A percentile compares a stretch with the other conserved stretches of the same genome.
Conservation (phyloP, 2,329 filamentous ascomycete genomes). For the Hypoxylon sp. region DNA sequence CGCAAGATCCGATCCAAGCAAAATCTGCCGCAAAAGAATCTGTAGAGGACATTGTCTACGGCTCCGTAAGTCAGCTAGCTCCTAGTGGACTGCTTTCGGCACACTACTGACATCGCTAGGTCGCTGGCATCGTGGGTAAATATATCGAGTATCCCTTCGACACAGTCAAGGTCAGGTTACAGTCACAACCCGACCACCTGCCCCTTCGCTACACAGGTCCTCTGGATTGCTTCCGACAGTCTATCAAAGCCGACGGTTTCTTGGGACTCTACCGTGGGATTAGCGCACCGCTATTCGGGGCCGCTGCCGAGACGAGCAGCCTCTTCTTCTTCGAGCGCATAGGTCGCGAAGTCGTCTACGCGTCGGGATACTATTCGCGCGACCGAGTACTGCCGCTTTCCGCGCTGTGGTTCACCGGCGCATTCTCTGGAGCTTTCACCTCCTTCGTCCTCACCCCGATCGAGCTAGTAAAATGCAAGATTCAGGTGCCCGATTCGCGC, state of each 20-base stretch:
- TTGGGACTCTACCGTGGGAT: constrained; percentile 89
- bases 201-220: constrained; percentile 86
- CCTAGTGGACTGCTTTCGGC: neutral
- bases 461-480: constrained; percentile 97
- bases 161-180: constrained; percentile 95
- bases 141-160: constrained; percentile 99
- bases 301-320: constrained; percentile 89
- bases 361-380: constrained; percentile 56
- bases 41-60: constrained; percentile 85
- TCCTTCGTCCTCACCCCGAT: constrained; percentile 92
- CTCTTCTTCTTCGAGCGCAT: constrained; percentile 91
- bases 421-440: constrained; percentile 86
- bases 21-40: constrained; percentile 66
- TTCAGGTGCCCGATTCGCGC: constrained; percentile 74
- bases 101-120: constrained; percentile 52
- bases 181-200: constrained; percentile 88
- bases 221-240: constrained; percentile 91
- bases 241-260: constrained; percentile 80
- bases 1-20: constrained; percentile 14
- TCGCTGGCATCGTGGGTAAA: constrained; percentile 88
- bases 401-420: constrained; percentile 80
- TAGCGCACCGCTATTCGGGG: constrained; percentile 87
- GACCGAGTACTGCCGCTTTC: constrained; percentile 74
- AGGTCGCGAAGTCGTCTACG: constrained; percentile 71
- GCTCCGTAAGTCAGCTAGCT: constrained; percentile 69